Evolutionary conservation across 225 moss, liverwort and hornwort species (phyloP).

Genomic region (Climacium dendroides): DNA sequence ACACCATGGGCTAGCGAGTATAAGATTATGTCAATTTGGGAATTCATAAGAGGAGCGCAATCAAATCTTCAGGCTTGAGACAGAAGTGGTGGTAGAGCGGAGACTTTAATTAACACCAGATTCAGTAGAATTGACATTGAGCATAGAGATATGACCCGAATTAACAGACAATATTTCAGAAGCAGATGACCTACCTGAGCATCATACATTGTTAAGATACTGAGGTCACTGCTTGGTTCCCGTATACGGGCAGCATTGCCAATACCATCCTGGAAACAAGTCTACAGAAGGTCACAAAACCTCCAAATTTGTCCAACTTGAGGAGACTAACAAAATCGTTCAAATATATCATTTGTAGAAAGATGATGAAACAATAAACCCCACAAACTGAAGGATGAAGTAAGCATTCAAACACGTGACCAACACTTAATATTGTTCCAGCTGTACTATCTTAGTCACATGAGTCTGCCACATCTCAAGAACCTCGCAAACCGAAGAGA

Average conservation of each 20-base stretch:
- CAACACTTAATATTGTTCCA: neutral
- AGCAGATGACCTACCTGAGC: conserved; percentile 50
- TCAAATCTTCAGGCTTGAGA: neutral
- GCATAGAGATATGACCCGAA: neutral
- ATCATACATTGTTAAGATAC: conserved; percentile 75
- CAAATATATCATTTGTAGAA: neutral
- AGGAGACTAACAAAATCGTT: neutral
- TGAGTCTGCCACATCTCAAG: neutral
- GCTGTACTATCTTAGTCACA: neutral
- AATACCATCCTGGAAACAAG: conserved; percentile 26
- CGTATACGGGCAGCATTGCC: conserved; percentile 26
- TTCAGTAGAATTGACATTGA: neutral
- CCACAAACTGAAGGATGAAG: neutral
- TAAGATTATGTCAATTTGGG: neutral
- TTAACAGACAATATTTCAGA: neutral
- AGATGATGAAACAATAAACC: neutral
- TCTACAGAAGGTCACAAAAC: neutral
- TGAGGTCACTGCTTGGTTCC: conserved; percentile 63
- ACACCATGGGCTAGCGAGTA: neutral
- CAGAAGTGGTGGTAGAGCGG: neutral
- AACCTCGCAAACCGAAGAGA: neutral
- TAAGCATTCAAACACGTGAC: neutral
- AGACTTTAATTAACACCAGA: neutral
- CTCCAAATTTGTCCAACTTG: neutral
- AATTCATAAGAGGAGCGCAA: neutral